Conservation (phyloP, 768 basidiomycete species). For the Termitomyces sp. region DNA sequence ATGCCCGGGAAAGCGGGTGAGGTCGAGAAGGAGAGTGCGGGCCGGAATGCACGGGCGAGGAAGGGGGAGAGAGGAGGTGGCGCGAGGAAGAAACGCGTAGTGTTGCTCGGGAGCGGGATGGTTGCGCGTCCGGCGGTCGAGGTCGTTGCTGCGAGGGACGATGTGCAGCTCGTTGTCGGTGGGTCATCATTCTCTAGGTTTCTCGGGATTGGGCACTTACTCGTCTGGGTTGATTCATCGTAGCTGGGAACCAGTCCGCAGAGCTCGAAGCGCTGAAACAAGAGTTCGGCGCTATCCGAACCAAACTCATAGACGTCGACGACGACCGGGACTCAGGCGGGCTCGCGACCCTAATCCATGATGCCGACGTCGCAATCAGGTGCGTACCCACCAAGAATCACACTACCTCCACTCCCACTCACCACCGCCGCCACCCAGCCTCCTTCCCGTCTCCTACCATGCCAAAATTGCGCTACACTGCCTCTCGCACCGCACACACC, state of each 20-base stretch:
- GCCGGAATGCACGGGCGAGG: no score
- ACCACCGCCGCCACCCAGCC: no score
- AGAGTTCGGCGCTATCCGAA: conserved; percentile 47
- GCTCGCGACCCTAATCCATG: conserved; percentile 54
- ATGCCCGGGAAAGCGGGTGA: no score
- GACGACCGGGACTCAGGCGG: conserved; percentile 38
- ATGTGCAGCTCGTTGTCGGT: conserved; percentile 78
- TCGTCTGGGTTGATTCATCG: no score
- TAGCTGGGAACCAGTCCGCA: conserved; percentile 66
- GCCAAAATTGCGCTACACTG: not conserved
- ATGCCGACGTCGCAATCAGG: conserved; percentile 85
- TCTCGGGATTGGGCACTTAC: no score
- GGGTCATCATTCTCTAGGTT: not conserved
- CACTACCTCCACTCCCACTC: no score
- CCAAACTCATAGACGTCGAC: conserved; percentile 54
- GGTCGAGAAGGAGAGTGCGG: no score
- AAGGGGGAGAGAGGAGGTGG: no score
- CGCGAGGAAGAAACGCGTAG: conserved; percentile 50
- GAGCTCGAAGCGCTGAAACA: conserved; percentile 52
- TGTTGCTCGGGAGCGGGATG: conserved; percentile 93
- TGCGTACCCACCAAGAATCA: no score
- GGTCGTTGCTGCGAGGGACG: conserved; percentile 54
- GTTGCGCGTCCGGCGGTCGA: conserved; percentile 87
- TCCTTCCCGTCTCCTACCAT: not conserved
- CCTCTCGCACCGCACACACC: not conserved